These are phyloP conservation scores for Lactifluus hygrophoroides DNA, from an alignment of 768 basidiomycete genomes.

Conservation along the genomic window DNA sequence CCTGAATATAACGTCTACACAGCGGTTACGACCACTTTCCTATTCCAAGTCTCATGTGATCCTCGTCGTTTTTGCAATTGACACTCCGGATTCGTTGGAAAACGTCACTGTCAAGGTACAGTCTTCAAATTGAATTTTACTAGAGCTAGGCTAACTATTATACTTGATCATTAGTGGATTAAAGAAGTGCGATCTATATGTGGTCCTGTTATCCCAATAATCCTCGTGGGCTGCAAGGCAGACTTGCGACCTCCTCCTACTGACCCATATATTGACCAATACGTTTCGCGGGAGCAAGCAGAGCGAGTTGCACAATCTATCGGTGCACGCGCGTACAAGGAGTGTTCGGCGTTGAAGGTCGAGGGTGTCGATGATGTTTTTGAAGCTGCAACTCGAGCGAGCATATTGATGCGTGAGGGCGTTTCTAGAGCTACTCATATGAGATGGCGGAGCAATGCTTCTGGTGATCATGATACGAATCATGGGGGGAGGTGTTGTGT, in stretches of 20 bases:
- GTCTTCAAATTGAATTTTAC: neutral
- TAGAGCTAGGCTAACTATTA: neutral
- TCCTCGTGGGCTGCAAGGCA: conserved; percentile 94
- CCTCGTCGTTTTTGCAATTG: conserved; percentile 93
- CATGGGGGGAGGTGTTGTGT: conserved; percentile 16
- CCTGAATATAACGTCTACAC: conserved; percentile 12
- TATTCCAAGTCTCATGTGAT: conserved; percentile 99
- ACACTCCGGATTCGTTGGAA: conserved; percentile 93
- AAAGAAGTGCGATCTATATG: conserved; percentile 97
- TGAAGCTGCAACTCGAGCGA: conserved; percentile 92
- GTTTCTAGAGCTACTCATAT: conserved; percentile 40
- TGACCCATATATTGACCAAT: conserved; percentile 42
- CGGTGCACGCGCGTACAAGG: conserved; percentile 90
- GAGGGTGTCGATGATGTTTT: conserved; percentile 96
- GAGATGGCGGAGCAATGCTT: conserved; percentile 28
- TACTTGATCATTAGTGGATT: conserved; percentile 66
- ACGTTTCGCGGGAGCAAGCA: conserved; percentile 71
- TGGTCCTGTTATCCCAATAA: conserved; percentile 83
- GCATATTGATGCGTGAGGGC: conserved; percentile 91
- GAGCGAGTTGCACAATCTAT: conserved; percentile 76
- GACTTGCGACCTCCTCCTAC: conserved; percentile 67
- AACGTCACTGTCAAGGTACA: conserved; percentile 87
- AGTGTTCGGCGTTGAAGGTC: conserved; percentile 84
- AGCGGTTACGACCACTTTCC: conserved; percentile 92
- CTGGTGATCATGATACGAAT: conserved; percentile 10